Evolutionary conservation across 345 rosid genomes (phyloP).

Genomic region (Eucalyptus shirleyi): DNA sequence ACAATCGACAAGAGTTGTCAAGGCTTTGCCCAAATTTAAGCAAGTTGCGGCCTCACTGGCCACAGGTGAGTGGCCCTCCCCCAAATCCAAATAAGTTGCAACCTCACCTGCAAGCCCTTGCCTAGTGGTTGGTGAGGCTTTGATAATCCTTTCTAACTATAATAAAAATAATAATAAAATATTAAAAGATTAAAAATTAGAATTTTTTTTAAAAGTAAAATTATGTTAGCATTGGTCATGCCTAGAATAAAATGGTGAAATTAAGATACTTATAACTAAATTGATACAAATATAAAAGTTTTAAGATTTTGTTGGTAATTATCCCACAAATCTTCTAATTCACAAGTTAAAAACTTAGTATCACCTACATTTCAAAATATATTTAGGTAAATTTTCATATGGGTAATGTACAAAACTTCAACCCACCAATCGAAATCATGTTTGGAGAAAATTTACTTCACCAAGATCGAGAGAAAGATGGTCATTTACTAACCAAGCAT

Average conservation of each 20-base stretch:
- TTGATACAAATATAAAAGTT: background rate
- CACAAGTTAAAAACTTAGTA: background rate
- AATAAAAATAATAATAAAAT: no score
- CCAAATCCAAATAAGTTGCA: rapidly evolving
- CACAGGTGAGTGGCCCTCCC: rapidly evolving
- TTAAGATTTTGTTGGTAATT: no score
- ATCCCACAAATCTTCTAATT: background rate
- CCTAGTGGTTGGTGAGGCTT: background rate
- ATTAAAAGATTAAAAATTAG: no score
- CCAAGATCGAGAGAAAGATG: background rate
- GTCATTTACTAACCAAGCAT: background rate
- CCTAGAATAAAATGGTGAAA: background rate
- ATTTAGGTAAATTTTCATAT: background rate
- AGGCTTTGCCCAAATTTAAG: background rate
- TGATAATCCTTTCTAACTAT: rapidly evolving
- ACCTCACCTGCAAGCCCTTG: background rate
- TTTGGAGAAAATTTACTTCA: background rate
- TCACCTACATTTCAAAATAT: background rate
- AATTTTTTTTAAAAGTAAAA: no score
- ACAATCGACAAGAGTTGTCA: background rate
- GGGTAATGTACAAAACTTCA: background rate
- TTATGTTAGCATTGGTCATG: rapidly evolving
- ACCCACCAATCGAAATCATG: background rate
- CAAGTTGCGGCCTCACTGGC: background rate
- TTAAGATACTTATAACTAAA: no score